Base-by-base conservation (phyloP, 345 rosid genomes). In the Aethionema arabicum region DNA sequence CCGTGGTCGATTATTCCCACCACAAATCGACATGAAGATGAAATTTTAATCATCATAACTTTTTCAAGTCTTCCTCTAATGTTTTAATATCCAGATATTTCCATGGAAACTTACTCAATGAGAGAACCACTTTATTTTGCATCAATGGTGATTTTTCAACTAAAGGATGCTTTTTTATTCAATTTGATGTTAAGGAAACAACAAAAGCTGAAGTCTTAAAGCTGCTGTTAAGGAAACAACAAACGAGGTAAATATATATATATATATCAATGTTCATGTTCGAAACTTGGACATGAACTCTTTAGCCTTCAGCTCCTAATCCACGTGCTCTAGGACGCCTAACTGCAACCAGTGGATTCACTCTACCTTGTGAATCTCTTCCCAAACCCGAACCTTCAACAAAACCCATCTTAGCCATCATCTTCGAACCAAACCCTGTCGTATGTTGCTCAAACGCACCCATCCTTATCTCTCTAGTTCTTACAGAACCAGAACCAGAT, bases 371-470 rank as follows among this genome's bases (percentile, higher is more conserved):
- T 2, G 90, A 86, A 33, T 84, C 80, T 67, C 63, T 83, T 10
- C 96, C 98, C 79, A 91, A 72, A 8, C 96, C 92, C 42, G 32
- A 79, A 54, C 98, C 96, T 73, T 88, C 92, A 2, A 91, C 78
- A 40, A 91, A 91, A 4, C 96, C 95, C 98, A 91, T 91, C 80
- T 66, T 91, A 0, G 82, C 86, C 98, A 88, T 91, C 84, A 88
- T 85, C 75, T 70, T 88, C 4, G 96, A 88, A 13, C 98, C 95
- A 35, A 91, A 89, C 10, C 96, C 96, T 72, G 76, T 83, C 31
- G 96, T 89, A 72, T 89, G 95, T 79, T 73, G 85, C 66, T 92
- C 98, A 43, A 85, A 89, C 47, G 77, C 76, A 67, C 93, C 95
- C 11, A 86, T 51, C 44, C 72, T 70, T 33, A 66, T 66, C 45